A percentile compares a stretch with the other conserved stretches of the same genome.
Evolutionary conservation across 148 eudicot species (phyloP).

Genomic region (Nyssa sinensis): DNA sequence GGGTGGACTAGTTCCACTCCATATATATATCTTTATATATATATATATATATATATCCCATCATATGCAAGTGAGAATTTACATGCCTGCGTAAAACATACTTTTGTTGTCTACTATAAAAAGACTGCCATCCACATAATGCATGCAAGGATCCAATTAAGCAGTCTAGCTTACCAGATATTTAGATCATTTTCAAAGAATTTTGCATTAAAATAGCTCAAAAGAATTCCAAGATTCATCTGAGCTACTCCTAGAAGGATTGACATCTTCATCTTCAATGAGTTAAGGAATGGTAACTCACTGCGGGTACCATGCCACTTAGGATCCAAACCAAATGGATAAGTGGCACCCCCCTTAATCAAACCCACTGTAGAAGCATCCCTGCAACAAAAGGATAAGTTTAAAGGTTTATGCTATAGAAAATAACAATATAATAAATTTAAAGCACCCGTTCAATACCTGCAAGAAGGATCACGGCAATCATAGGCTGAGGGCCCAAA

Average conservation of each 20-base stretch:
- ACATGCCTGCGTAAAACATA: neutral
- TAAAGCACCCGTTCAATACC: conserved; percentile 35
- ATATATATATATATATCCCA: neutral
- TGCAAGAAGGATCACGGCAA: conserved; percentile 73
- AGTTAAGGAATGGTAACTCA: conserved; percentile 83
- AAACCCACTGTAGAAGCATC: conserved; percentile 70
- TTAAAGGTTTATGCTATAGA: neutral
- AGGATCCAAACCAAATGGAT: conserved; percentile 94
- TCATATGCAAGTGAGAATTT: neutral
- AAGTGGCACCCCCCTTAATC: conserved; percentile 67
- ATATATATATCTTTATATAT: neutral
- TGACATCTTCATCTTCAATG: conserved; percentile 95
- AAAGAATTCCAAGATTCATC: conserved; percentile 82
- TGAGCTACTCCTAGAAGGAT: conserved; percentile 80
- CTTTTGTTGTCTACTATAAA: neutral
- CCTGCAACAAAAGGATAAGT: conserved; percentile 35
- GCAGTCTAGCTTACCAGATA: conserved; percentile 50
- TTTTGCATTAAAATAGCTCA: conserved; percentile 73
- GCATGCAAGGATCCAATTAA: conserved; percentile 10
- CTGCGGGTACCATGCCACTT: conserved; percentile 91
- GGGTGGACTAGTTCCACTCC: too few species aligned
- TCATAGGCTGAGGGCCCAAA: conserved; percentile 82
- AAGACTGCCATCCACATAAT: neutral
- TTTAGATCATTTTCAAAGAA: conserved; percentile 65
- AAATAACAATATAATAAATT: neutral